phyloP scores from a whole-genome alignment of 2,329 filamentous ascomycete species.

The Graphilbum sp. region DNA sequence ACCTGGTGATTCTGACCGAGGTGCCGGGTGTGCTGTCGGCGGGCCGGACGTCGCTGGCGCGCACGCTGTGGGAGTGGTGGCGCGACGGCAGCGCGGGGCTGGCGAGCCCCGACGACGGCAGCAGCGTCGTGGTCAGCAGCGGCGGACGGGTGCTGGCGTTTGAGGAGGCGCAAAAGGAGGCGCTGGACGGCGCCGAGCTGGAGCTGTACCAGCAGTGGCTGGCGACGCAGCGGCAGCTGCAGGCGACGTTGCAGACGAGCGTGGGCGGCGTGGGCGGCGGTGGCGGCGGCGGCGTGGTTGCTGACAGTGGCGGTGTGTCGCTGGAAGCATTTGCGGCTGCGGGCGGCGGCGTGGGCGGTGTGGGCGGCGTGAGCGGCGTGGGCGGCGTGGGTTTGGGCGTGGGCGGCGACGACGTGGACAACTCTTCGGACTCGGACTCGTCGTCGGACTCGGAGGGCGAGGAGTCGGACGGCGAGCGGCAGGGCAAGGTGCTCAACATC shows the following conservation, averaged over 20 bases:
- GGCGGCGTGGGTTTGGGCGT: slow-evolving; percentile 13
- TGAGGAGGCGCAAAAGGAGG: slow-evolving; percentile 41
- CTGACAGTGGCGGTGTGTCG: no score
- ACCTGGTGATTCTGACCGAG: slow-evolving; percentile 79
- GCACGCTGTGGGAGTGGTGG: slow-evolving; percentile 68
- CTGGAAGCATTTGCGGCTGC: no score
- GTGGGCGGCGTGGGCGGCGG: slow-evolving; percentile 1
- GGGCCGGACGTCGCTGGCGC: slow-evolving; percentile 43
- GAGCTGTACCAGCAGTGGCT: slow-evolving; percentile 81
- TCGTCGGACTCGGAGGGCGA: slow-evolving; percentile 79
- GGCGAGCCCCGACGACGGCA: no score
- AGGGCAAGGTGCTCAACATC: slow-evolving; percentile 81
- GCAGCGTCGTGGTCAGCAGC: slow-evolving; percentile 46
- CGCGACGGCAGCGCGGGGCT: neutral
- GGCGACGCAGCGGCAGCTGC: slow-evolving; percentile 71
- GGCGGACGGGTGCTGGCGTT: slow-evolving; percentile 46
- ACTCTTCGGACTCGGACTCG: slow-evolving; percentile 27
- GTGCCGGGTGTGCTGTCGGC: slow-evolving; percentile 33
- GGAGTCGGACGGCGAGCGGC: slow-evolving; percentile 76
- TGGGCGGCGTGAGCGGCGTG: no score
- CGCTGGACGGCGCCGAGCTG: slow-evolving; percentile 61
- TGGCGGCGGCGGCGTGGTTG: slow-evolving; percentile 53
- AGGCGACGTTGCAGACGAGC: slow-evolving; percentile 60
- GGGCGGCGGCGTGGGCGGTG: neutral
- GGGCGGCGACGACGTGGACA: slow-evolving; percentile 53